A percentile compares a stretch with the other conserved stretches of the same genome.
phyloP scores from a whole-genome alignment of 2,329 filamentous ascomycete genomes.

The Hymenoscyphus repandus region DNA sequence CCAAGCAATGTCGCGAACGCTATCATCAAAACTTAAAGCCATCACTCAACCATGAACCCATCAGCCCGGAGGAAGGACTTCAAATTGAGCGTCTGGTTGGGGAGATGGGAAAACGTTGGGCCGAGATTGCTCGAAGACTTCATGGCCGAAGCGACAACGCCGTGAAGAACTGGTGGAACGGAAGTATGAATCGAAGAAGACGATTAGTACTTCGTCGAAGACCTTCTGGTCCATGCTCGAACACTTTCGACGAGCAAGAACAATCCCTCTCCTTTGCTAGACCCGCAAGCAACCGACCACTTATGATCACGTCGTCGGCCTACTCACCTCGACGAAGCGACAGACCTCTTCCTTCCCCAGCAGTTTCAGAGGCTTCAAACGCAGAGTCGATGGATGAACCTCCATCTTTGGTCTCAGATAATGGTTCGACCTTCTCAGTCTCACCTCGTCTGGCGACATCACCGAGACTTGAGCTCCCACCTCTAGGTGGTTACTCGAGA shows the following conservation, averaged over 20 bases:
- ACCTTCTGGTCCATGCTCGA: constrained; percentile 21
- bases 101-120: constrained; percentile 83
- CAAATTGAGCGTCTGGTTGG: constrained; percentile 73
- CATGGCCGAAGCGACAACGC: constrained; percentile 88
- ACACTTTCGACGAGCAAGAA: constrained; percentile 27
- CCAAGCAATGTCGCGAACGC: constrained; percentile 92
- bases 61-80: constrained; percentile 63
- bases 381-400: constrained; percentile 52
- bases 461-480: constrained; percentile 29
- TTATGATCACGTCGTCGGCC: constrained; percentile 21
- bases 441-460: constrained; percentile 41
- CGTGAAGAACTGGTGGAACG: constrained; percentile 98
- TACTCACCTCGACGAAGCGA: constrained; percentile 39
- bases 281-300: constrained; percentile 16
- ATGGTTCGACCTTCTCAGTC: constrained; percentile 55
- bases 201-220: constrained; percentile 29
- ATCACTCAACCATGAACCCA: constrained; percentile 66
- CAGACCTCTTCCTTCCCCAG: constrained; percentile 58
- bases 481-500: constrained; percentile 19
- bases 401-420: constrained; percentile 68
- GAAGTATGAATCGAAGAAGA: constrained; percentile 75
- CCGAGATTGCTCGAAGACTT: constrained; percentile 80
- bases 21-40: constrained; percentile 92
- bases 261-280: constrained; percentile 30
- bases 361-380: constrained; percentile 57